Conservation (phyloP, 371 early-diverging fungal genomes). For the Basidiobolus meristosporus region DNA sequence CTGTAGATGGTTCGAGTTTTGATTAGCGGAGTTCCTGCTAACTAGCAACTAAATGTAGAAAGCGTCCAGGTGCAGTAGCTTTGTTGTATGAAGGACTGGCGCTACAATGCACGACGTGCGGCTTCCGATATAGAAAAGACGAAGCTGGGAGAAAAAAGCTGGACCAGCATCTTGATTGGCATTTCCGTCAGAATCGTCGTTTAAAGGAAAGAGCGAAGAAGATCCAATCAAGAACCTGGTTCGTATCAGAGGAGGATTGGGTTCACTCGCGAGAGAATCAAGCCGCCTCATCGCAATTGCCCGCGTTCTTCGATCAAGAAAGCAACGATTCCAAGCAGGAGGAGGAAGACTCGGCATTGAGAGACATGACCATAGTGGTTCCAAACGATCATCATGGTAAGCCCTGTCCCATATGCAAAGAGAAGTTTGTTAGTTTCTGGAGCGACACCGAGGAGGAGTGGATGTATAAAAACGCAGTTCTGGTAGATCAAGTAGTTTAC, state of each 20-base stretch:
- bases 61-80: slow-evolving; percentile 33
- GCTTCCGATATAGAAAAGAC: slow-evolving; percentile 50
- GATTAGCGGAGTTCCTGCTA: neutral
- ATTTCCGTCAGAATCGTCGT: slow-evolving; percentile 78
- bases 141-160: slow-evolving; percentile 49
- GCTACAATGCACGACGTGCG: slow-evolving; percentile 82
- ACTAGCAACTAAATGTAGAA: slow-evolving; percentile 8
- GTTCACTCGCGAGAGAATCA: slow-evolving; percentile 10
- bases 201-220: slow-evolving; percentile 54
- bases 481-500: slow-evolving; percentile 33
- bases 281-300: neutral
- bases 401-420: slow-evolving; percentile 75
- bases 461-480: slow-evolving; percentile 66
- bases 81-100: slow-evolving; percentile 53
- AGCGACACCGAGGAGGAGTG: slow-evolving; percentile 80
- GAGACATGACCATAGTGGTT: slow-evolving; percentile 19
- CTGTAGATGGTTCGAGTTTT: slow-evolving; percentile 3
- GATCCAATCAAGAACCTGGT: slow-evolving; percentile 73
- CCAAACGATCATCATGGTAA: slow-evolving; percentile 19
- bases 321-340: slow-evolving; percentile 7
- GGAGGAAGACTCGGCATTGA: slow-evolving; percentile 9
- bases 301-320: slow-evolving; percentile 13
- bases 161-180: slow-evolving; percentile 80
- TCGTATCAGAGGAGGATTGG: slow-evolving; percentile 43
- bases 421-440: slow-evolving; percentile 66